phyloP scores from a whole-genome alignment of 73 alveolate species.

The Urostyla sp. region DNA sequence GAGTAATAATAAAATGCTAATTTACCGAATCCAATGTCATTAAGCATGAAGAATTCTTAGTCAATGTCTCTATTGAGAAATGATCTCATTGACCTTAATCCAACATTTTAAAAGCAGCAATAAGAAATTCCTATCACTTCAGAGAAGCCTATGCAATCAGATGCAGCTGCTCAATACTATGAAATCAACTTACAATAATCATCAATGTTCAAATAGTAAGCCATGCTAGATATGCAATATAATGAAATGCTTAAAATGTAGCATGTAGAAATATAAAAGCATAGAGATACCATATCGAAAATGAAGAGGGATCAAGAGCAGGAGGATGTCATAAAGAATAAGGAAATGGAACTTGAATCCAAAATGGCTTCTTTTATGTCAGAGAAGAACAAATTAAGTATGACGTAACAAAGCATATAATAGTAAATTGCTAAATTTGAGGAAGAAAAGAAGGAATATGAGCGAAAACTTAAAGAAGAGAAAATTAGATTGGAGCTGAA shows the following conservation, averaged over 20 bases:
- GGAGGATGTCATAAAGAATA: neutral
- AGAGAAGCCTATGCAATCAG: too few relatives aligned
- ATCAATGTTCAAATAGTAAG: neutral
- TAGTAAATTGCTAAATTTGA: neutral
- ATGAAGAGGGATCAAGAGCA: constrained; percentile 1
- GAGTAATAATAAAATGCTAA: too few relatives aligned
- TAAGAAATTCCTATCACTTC: too few relatives aligned
- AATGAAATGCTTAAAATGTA: neutral
- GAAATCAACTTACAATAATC: too few relatives aligned
- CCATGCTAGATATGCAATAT: neutral
- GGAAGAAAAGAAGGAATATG: neutral
- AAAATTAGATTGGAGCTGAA: too few relatives aligned
- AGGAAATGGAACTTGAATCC: neutral
- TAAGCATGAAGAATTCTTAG: too few relatives aligned
- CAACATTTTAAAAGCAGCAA: too few relatives aligned
- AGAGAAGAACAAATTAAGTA: neutral
- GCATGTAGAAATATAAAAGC: neutral
- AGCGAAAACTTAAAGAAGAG: too few relatives aligned
- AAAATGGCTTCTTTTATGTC: neutral
- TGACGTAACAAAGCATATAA: neutral
- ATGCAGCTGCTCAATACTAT: too few relatives aligned
- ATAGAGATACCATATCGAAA: neutral
- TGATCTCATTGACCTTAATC: too few relatives aligned
- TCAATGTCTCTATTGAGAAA: too few relatives aligned
- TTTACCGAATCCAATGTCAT: too few relatives aligned